phyloP scores from a whole-genome alignment of 2,329 filamentous ascomycete genomes.

The Botrytis elliptica region DNA sequence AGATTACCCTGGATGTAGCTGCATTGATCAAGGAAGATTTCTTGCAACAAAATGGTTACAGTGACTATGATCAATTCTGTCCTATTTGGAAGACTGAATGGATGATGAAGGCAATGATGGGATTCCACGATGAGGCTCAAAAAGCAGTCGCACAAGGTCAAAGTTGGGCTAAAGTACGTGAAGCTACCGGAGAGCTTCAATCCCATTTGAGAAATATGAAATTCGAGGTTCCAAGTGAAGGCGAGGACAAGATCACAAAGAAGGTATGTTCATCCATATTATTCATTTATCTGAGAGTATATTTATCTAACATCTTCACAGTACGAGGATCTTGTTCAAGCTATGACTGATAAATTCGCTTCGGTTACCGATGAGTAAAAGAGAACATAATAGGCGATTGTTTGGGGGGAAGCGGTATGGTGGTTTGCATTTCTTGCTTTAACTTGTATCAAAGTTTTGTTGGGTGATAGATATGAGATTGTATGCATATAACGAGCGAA shows the following conservation, averaged over 20 bases:
- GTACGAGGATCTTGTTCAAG: conserved; percentile 90
- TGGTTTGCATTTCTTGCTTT: conserved; percentile 30
- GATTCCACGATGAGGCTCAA: conserved; percentile 95
- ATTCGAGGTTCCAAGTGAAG: conserved; percentile 89
- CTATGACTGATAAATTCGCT: conserved; percentile 96
- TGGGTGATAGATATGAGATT: conserved; percentile 30
- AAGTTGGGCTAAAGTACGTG: conserved; percentile 88
- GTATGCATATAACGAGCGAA: conserved; percentile 33
- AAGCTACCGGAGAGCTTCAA: conserved; percentile 86
- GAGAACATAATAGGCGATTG: conserved; percentile 3
- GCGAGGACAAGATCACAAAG: conserved; percentile 75
- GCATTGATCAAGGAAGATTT: conserved; percentile 96
- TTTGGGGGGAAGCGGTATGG: conserved; percentile 19
- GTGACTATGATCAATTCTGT: conserved; percentile 98
- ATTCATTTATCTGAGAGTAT: neutral
- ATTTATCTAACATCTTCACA: conserved; percentile 41
- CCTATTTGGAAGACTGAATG: conserved; percentile 99
- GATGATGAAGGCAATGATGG: conserved; percentile 99
- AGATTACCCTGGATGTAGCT: conserved; percentile 94
- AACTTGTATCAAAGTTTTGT: conserved; percentile 27
- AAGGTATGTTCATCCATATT: conserved; percentile 60
- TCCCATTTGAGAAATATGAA: conserved; percentile 85
- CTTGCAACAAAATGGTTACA: conserved; percentile 98
- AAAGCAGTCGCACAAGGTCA: conserved; percentile 91
- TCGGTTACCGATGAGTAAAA: conserved; percentile 88